phyloP scores from a whole-genome alignment of 2,329 filamentous ascomycete genomes.

The Pseudopyricularia cyperi region DNA sequence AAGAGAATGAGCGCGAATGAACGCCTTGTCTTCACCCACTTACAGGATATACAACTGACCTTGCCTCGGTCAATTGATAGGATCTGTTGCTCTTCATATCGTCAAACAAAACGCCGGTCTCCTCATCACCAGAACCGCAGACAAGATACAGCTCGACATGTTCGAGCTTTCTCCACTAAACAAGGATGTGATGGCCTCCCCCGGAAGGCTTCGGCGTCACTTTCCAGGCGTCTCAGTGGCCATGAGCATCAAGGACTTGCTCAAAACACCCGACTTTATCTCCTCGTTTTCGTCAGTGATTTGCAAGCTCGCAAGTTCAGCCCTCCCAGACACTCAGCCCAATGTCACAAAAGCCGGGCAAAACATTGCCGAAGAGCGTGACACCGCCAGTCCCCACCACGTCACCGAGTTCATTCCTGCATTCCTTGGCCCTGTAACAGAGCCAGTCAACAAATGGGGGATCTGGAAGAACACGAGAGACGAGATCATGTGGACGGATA shows the following conservation, averaged over 20 bases:
- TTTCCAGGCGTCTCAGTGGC: neutral
- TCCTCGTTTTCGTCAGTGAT: neutral
- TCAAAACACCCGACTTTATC: neutral
- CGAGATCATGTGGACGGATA: neutral
- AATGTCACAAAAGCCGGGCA: neutral
- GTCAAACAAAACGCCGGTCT: neutral
- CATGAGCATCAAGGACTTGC: neutral
- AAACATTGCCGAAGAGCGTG: neutral
- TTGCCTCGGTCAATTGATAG: neutral
- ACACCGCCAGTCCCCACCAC: neutral
- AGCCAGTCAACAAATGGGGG: neutral
- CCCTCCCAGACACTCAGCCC: neutral
- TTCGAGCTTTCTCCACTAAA: neutral
- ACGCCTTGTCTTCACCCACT: neutral
- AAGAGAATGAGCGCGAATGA: no score
- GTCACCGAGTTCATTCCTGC: neutral
- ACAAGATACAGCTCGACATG: neutral
- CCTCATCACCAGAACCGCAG: neutral
- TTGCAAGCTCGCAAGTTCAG: neutral
- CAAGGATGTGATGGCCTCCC: neutral
- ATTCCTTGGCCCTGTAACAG: neutral
- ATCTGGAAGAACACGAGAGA: constrained; percentile 1
- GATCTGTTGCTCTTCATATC: neutral
- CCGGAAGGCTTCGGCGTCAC: neutral
- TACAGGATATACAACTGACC: neutral